A percentile compares a stretch with the other conserved stretches of the same genome.
phyloP scores from a whole-genome alignment of 2,329 filamentous ascomycete genomes.

The Hymenoscyphus fraxineus region DNA sequence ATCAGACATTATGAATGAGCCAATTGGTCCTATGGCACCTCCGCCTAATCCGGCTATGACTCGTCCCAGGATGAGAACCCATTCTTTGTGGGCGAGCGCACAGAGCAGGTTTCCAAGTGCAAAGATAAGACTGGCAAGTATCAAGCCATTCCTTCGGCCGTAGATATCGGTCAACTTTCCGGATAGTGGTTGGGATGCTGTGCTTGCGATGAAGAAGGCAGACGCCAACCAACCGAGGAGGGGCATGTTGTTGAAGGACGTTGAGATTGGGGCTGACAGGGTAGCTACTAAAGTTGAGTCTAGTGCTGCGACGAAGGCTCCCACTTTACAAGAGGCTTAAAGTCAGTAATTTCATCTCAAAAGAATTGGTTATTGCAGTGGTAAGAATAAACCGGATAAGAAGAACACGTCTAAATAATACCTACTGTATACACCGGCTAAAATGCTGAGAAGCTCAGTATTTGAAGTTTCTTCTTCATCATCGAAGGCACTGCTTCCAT shows the following conservation, averaged over 20 bases:
- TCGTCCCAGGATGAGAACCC: slow-evolving; percentile 60
- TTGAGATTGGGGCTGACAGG: slow-evolving; percentile 55
- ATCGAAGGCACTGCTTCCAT: neutral
- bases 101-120: slow-evolving; percentile 59
- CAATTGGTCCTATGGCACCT: slow-evolving; percentile 57
- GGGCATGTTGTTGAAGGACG: slow-evolving; percentile 56
- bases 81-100: slow-evolving; percentile 58
- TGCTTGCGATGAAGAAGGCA: slow-evolving; percentile 64
- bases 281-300: slow-evolving; percentile 60
- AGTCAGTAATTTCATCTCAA: too few relatives aligned
- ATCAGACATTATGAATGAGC: neutral
- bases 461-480: neutral
- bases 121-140: slow-evolving; percentile 61
- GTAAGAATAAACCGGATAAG: neutral
- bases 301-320: slow-evolving; percentile 24
- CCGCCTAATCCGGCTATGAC: slow-evolving; percentile 54
- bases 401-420: neutral
- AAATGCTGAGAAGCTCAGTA: neutral
- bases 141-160: slow-evolving; percentile 59
- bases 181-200: slow-evolving; percentile 68
- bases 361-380: too few relatives aligned
- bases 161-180: slow-evolving; percentile 68
- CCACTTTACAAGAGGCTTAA: neutral
- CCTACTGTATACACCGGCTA: neutral
- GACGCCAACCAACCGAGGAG: slow-evolving; percentile 68